These are phyloP conservation scores for Biscogniauxia marginata DNA, from an alignment of 2,329 filamentous ascomycete species.

Conservation along the genomic window DNA sequence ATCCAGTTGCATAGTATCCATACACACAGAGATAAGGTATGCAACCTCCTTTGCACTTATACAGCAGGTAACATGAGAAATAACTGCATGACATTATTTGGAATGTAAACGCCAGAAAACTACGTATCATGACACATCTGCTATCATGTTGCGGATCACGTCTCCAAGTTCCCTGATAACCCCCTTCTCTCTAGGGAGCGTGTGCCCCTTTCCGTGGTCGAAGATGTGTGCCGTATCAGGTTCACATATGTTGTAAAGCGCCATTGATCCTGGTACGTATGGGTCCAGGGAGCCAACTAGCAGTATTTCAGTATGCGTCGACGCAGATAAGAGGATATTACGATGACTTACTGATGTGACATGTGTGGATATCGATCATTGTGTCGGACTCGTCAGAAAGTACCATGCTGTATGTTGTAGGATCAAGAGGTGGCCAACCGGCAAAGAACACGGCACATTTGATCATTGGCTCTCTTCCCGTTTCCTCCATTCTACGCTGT, in stretches of 20 bases:
- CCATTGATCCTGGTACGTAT: slow-evolving; percentile 59
- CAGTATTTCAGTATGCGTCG: slow-evolving; percentile 26
- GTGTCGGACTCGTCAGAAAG: slow-evolving; percentile 49
- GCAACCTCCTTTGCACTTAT: neutral
- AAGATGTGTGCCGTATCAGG: slow-evolving; percentile 59
- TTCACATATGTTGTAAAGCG: slow-evolving; percentile 61
- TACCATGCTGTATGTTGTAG: slow-evolving; percentile 42
- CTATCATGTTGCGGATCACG: slow-evolving; percentile 38
- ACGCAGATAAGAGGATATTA: too few species aligned
- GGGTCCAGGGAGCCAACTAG: slow-evolving; percentile 56
- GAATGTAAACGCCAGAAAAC: slow-evolving; percentile 19
- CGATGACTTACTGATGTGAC: slow-evolving; percentile 46
- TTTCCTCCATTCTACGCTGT: slow-evolving; percentile 26
- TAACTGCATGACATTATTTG: neutral
- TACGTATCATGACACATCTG: slow-evolving; percentile 27
- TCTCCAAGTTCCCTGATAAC: slow-evolving; percentile 48
- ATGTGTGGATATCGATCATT: slow-evolving; percentile 51
- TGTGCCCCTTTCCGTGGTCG: slow-evolving; percentile 65
- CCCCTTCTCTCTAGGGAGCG: slow-evolving; percentile 52
- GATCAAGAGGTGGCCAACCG: slow-evolving; percentile 52
- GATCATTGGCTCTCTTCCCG: slow-evolving; percentile 36
- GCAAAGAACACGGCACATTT: slow-evolving; percentile 52
- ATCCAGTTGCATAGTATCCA: neutral
- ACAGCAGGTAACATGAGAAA: neutral
- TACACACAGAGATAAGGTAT: neutral